Percentiles rank a stretch among this genome's conserved stretches.
phyloP scores from a whole-genome alignment of 1,284 basidiomycete species.

The Heterobasidion occidentale region DNA sequence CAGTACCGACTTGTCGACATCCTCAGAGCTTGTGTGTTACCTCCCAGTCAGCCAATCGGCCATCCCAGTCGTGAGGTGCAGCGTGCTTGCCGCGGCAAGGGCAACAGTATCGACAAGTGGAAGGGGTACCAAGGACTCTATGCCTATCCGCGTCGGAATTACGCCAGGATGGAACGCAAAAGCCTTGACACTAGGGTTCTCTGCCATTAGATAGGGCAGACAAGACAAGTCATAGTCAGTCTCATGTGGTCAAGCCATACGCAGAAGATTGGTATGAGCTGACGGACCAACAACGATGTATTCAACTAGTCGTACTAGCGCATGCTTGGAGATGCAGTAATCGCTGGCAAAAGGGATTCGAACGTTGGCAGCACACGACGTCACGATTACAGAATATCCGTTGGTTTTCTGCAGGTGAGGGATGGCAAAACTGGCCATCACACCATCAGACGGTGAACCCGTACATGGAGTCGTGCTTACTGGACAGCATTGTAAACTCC shows the following conservation, averaged over 20 bases:
- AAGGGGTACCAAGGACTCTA: background rate
- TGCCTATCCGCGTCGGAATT: background rate
- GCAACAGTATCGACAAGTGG: background rate
- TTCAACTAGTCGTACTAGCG: conserved; percentile 7
- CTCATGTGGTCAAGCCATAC: background rate
- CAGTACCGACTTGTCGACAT: background rate
- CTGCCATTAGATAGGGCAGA: background rate
- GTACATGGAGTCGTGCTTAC: background rate
- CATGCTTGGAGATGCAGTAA: conserved; percentile 8
- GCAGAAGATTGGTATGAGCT: background rate
- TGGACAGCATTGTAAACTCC: conserved; percentile 4
- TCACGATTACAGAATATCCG: conserved; percentile 3
- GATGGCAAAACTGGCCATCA: background rate
- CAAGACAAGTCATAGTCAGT: background rate
- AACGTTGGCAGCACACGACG: conserved; percentile 4
- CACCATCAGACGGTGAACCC: background rate
- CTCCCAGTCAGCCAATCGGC: conserved; percentile 8
- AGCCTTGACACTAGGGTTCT: conserved; percentile 4
- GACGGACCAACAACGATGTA: conserved; percentile 9
- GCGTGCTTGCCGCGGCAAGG: conserved; percentile 5
- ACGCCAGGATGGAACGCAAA: conserved; percentile 10
- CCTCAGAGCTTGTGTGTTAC: background rate
- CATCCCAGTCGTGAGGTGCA: conserved; percentile 6
- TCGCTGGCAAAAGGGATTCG: conserved; percentile 2
- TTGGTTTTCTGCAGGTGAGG: conserved; percentile 5